Evolutionary conservation across 495 filamentous ascomycete species (phyloP).

Genomic region (Trichocladium uniseriatum): DNA sequence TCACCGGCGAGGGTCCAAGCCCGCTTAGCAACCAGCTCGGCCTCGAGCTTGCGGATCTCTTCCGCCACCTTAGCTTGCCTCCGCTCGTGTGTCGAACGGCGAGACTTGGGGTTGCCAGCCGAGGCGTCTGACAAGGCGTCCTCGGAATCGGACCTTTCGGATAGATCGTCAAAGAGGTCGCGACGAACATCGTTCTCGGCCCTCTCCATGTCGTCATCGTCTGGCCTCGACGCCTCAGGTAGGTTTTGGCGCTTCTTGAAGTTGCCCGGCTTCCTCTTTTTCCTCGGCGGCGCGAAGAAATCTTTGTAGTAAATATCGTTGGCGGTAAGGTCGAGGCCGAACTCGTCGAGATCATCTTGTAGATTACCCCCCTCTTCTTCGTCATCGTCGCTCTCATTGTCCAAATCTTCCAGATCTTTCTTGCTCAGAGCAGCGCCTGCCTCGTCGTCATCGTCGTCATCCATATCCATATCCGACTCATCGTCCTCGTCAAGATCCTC

Average conservation of each 20-base stretch:
- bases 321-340: conserved; percentile 54
- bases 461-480: conserved; percentile 15
- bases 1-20: conserved; percentile 89
- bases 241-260: conserved; percentile 25
- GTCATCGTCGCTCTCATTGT: conserved; percentile 55
- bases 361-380: conserved; percentile 38
- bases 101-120: conserved; percentile 45
- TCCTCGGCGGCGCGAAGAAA: conserved; percentile 78
- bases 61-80: conserved; percentile 74
- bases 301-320: conserved; percentile 81
- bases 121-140: conserved; percentile 48
- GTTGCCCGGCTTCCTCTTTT: conserved; percentile 46
- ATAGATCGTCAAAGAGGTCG: conserved; percentile 82
- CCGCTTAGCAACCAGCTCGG: conserved; percentile 80
- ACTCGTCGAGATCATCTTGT: conserved; percentile 45
- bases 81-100: conserved; percentile 73
- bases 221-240: conserved; percentile 20
- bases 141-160: conserved; percentile 46
- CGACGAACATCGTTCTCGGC: conserved; percentile 87
- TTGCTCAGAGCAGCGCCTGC: conserved; percentile 24
- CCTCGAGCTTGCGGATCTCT: conserved; percentile 84
- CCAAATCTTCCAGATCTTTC: conserved; percentile 13
- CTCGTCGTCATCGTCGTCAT: conserved; percentile 31
- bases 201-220: conserved; percentile 61
- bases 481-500: conserved; percentile 9